A percentile compares a stretch with the other conserved stretches of the same genome.
These are phyloP conservation scores for Inga leiocalycina DNA, from an alignment of 306 rosid genomes.

Conservation along the genomic window DNA sequence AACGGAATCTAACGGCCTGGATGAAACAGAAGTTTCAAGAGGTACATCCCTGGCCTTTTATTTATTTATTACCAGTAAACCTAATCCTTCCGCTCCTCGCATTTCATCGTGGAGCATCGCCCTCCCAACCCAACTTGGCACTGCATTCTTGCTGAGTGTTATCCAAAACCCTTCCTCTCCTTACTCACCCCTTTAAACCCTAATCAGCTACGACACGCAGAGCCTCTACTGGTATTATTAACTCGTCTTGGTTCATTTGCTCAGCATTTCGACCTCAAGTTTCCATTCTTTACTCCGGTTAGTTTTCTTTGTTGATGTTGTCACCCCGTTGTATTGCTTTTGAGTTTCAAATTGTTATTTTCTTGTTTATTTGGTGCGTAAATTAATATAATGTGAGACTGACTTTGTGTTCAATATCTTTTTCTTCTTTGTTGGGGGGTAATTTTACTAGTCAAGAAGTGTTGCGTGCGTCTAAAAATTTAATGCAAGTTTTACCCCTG, in stretches of 20 bases:
- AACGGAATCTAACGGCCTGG: constrained; percentile 38
- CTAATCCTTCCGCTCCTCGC: constrained; percentile 19
- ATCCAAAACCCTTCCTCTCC: constrained; percentile 20
- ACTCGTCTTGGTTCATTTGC: background rate
- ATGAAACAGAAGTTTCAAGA: constrained; percentile 48
- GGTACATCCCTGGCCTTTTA: background rate
- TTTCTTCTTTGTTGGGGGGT: background rate
- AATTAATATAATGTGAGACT: background rate
- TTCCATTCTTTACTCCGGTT: background rate
- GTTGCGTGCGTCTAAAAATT: background rate
- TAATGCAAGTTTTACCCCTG: background rate
- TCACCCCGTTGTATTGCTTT: background rate
- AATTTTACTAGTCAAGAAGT: background rate
- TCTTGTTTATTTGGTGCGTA: background rate
- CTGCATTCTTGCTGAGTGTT: background rate
- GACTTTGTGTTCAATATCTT: background rate
- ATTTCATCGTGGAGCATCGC: background rate
- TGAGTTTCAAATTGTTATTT: background rate
- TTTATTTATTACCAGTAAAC: constrained; percentile 24
- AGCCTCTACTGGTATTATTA: constrained; percentile 26
- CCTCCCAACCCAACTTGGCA: background rate
- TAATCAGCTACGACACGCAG: constrained; percentile 12
- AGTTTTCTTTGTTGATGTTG: background rate
- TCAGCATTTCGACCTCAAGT: background rate
- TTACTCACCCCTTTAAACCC: constrained; percentile 25